A percentile compares a stretch with the other conserved stretches of the same genome.
These are phyloP conservation scores for Lepidium didymum DNA, from an alignment of 345 rosid species.

Conservation along the genomic window DNA sequence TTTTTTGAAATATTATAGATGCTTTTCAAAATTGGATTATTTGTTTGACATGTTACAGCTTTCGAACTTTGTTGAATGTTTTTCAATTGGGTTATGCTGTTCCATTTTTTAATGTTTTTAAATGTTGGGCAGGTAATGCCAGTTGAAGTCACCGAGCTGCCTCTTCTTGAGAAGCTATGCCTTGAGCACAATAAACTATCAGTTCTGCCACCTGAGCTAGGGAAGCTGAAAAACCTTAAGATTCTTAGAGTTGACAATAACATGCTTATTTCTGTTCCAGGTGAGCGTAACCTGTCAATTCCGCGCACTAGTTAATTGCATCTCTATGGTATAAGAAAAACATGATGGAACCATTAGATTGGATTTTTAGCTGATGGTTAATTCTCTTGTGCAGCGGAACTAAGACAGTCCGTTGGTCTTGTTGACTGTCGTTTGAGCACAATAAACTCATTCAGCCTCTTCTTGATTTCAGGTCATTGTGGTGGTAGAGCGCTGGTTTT, in stretches of 20 bases:
- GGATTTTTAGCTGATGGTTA: constrained; percentile 5
- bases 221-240: constrained; percentile 61
- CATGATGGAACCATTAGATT: background rate
- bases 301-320: background rate
- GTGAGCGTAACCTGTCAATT: constrained; percentile 35
- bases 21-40: too few relatives aligned
- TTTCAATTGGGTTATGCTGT: background rate
- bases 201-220: constrained; percentile 84
- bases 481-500: constrained; percentile 6
- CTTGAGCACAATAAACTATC: constrained; percentile 78
- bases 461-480: constrained; percentile 94
- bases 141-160: constrained; percentile 68
- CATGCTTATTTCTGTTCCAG: constrained; percentile 82
- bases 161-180: constrained; percentile 78
- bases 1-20: too few relatives aligned
- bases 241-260: constrained; percentile 79
- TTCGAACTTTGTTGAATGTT: background rate
- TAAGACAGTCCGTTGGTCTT: constrained; percentile 75
- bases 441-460: constrained; percentile 93
- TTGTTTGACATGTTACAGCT: background rate
- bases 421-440: constrained; percentile 92
- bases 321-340: background rate
- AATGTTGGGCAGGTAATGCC: constrained; percentile 59
- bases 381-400: constrained; percentile 59
- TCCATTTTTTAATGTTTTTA: background rate